Base-by-base conservation (phyloP, 1,284 basidiomycete genomes). In the Microbotryum scabiosae region DNA sequence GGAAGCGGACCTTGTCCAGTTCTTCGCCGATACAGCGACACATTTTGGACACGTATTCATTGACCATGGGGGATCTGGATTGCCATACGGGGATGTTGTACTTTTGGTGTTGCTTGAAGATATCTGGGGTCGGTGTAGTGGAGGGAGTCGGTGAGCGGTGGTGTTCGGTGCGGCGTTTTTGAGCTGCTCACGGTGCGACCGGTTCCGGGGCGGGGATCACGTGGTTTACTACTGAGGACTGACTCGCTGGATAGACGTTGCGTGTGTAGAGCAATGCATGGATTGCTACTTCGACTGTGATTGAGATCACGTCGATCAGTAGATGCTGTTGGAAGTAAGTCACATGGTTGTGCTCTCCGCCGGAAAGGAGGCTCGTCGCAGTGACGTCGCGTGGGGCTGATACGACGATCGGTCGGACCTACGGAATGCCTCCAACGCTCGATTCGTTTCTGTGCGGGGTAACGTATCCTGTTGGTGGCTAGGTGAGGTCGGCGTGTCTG, bases 201-300 rank as follows among this genome's bases (percentile, higher is more conserved):
- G 30, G 30, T 32, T 32, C 30, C 5, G 5, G 30, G 36, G 5
- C 16, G 36, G 12, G 16, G 36, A 12, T 41, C 36, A 41, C 36
- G 36, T 41, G 36, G 3, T 41, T 18, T 18, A 41, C 36, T 5
- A 8, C 14, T 16, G 41, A 18, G n/a, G 30, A 51, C 69, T 26
- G 18, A 68, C 73, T 59, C 10, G 84, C 79, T 0, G 93, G 93
- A 71, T 97, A 97, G 52, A 97, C 82, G 64, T 86, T 84, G 26
- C 93, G 85, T 26, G 92, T 83, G 71, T 89, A 94, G 1, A 97
- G 81, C 62, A 97, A 88, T 1, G 86, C 87, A 73, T 97, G 92
- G 61, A 96, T 85, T 2, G 89, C 87, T 26, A 93, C 87, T 74
- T 97, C 93, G 69, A 97, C 90, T 93, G 57, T 32, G 10, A 5